Evolutionary conservation across 108 stramenopile genomes (phyloP).

Genomic region (Skeletonema menzelii): DNA sequence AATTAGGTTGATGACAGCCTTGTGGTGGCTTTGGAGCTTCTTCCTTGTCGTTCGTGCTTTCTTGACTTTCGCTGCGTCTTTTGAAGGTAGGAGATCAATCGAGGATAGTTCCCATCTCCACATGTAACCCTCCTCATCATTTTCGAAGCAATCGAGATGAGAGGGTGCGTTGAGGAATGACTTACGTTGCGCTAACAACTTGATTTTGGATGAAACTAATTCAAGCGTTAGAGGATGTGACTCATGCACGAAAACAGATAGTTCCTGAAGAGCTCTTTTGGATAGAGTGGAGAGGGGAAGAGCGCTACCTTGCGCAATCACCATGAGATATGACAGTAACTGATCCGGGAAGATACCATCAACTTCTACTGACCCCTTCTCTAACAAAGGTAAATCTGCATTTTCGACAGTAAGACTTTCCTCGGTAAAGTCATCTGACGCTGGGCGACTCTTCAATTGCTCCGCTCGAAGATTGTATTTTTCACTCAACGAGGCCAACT

Average conservation of each 20-base stretch:
- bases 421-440: conserved; percentile 33
- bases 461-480: conserved; percentile 33
- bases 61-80: conserved; percentile 46
- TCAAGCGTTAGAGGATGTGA: conserved; percentile 40
- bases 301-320: conserved; percentile 58
- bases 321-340: conserved; percentile 48
- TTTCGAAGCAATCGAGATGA: conserved; percentile 46
- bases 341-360: conserved; percentile 54
- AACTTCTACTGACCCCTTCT: conserved; percentile 29
- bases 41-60: conserved; percentile 62
- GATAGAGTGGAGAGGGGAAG: conserved; percentile 57
- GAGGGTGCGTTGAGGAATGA: conserved; percentile 42
- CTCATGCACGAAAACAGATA: conserved; percentile 30
- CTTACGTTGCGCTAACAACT: conserved; percentile 65
- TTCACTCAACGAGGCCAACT: conserved; percentile 14
- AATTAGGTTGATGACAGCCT: conserved; percentile 56
- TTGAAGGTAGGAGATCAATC: conserved; percentile 56
- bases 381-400: conserved; percentile 14
- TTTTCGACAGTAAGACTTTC: conserved; percentile 20
- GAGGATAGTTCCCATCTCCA: conserved; percentile 84
- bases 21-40: conserved; percentile 54
- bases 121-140: conserved; percentile 44
- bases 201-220: conserved; percentile 63
- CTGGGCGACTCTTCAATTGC: conserved; percentile 25
- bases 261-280: conserved; percentile 32